These are phyloP conservation scores for Blastomyces emzantsi DNA, from an alignment of 2,329 filamentous ascomycete genomes.

Conservation along the genomic window DNA sequence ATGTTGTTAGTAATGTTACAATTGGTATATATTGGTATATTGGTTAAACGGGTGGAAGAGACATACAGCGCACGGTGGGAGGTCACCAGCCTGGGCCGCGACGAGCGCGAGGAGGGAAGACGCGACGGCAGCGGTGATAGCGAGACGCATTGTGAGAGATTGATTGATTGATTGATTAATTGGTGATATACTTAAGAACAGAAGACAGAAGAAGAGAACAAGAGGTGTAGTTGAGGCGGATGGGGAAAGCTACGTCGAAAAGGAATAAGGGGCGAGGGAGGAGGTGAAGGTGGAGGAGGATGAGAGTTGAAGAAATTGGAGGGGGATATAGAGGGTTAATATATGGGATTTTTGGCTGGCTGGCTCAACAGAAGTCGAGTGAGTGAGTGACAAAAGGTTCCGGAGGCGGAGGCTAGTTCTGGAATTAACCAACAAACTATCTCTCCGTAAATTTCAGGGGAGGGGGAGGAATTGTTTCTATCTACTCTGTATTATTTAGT, in stretches of 20 bases:
- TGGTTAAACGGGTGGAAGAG: neutral
- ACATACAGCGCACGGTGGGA: constrained; percentile 51
- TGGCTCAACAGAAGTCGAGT: too few species aligned
- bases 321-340: neutral
- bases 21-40: neutral
- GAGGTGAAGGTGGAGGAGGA: too few species aligned
- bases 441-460: too few species aligned
- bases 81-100: constrained; percentile 39
- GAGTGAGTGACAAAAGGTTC: too few species aligned
- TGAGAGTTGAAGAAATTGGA: neutral
- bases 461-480: too few species aligned
- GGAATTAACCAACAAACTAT: too few species aligned
- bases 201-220: neutral
- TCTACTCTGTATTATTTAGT: too few species aligned
- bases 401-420: too few species aligned
- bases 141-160: constrained; percentile 43
- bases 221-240: neutral
- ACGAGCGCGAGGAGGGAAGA: constrained; percentile 44
- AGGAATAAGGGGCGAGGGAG: too few species aligned
- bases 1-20: neutral
- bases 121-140: constrained; percentile 46
- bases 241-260: too few species aligned
- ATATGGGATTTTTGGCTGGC: too few species aligned
- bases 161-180: neutral
- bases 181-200: neutral